These are phyloP conservation scores for Bruguiera sexangula DNA, from an alignment of 345 rosid genomes.

Conservation along the genomic window DNA sequence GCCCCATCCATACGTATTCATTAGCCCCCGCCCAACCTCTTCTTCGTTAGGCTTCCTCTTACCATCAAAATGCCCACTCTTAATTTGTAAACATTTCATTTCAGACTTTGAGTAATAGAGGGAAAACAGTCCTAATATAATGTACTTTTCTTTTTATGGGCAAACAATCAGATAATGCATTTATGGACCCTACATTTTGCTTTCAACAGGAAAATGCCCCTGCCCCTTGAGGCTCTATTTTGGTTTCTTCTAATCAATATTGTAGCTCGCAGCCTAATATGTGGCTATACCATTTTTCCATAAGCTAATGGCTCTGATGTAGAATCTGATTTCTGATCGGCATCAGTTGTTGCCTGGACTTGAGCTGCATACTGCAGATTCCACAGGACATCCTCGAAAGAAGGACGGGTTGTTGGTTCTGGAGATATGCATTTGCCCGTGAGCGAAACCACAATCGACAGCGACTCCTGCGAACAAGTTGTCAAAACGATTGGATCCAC, in stretches of 20 bases:
- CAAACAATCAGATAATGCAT: conserved; percentile 8
- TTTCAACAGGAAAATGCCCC: conserved; percentile 4
- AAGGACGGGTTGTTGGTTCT: conserved; percentile 66
- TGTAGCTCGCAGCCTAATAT: not conserved
- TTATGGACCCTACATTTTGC: conserved; percentile 10
- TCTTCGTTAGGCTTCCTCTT: no score
- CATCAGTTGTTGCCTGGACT: conserved; percentile 77
- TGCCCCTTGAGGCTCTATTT: not conserved
- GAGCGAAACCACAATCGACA: conserved; percentile 68
- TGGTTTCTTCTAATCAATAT: not conserved
- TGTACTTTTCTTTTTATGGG: not conserved
- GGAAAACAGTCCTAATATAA: conserved; percentile 4
- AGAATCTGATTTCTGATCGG: conserved; percentile 77
- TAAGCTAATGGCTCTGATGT: conserved; percentile 31
- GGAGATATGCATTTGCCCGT: conserved; percentile 79
- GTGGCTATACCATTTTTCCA: not conserved
- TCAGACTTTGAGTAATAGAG: conserved; percentile 1
- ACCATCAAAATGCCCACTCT: no score
- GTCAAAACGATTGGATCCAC: conserved; percentile 82
- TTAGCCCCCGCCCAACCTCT: no score
- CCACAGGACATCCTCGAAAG: conserved; percentile 93
- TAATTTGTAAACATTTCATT: not conserved
- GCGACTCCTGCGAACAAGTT: conserved; percentile 81
- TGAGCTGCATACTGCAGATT: conserved; percentile 91
- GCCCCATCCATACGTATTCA: no score